phyloP scores from a whole-genome alignment of 1,139 yeast genomes.

The Sugiyamaella pinicola region DNA sequence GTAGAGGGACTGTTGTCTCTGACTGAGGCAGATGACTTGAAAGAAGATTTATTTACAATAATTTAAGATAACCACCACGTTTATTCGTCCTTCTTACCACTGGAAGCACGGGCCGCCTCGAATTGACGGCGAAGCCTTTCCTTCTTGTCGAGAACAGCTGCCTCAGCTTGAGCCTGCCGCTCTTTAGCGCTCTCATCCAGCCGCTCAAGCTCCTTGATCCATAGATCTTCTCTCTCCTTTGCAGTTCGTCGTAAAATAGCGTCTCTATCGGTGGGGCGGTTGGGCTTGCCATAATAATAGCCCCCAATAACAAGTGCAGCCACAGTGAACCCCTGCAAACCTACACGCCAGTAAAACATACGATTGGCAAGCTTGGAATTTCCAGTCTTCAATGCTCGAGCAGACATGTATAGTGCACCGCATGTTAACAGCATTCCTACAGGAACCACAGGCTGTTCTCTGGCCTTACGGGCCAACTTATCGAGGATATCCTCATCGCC shows the following conservation, averaged over 20 bases:
- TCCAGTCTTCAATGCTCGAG: conserved; percentile 71
- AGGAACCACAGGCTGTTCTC: conserved; percentile 56
- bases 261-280: conserved; percentile 63
- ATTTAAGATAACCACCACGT: background rate
- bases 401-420: conserved; percentile 79
- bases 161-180: conserved; percentile 34
- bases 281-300: conserved; percentile 57
- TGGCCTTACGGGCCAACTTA: conserved; percentile 40
- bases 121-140: conserved; percentile 21
- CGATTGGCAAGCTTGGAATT: conserved; percentile 75
- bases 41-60: conserved; percentile 12
- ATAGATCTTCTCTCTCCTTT: conserved; percentile 74
- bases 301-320: conserved; percentile 84
- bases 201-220: conserved; percentile 92
- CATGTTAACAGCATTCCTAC: conserved; percentile 76
- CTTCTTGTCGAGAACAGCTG: conserved; percentile 25
- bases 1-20: too few relatives aligned
- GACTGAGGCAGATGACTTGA: too few relatives aligned
- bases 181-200: conserved; percentile 72
- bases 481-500: conserved; percentile 32
- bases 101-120: conserved; percentile 20
- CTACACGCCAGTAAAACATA: conserved; percentile 90
- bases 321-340: conserved; percentile 77
- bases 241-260: conserved; percentile 71
- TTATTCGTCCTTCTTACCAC: conserved; percentile 21